phyloP scores from a whole-genome alignment of 495 filamentous ascomycete genomes.

The Aspergillus incahuasiensis region DNA sequence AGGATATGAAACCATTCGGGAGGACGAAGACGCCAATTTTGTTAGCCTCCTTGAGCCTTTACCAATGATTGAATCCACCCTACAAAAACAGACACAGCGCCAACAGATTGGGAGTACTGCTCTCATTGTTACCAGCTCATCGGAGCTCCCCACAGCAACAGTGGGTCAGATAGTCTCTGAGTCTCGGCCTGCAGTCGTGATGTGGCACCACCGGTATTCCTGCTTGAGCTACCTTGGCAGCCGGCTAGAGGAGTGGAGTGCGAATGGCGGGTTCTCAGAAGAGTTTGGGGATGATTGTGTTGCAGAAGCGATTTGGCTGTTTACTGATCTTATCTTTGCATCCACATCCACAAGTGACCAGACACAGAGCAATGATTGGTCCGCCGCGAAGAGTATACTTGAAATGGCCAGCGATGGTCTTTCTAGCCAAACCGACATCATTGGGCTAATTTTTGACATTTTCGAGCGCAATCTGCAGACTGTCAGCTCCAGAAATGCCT shows the following conservation, averaged over 20 bases:
- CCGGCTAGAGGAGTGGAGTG: conserved; percentile 57
- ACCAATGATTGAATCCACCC: conserved; percentile 33
- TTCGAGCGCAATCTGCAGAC: conserved; percentile 72
- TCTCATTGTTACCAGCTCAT: conserved; percentile 37
- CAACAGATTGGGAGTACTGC: conserved; percentile 24
- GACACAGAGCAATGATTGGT: conserved; percentile 23
- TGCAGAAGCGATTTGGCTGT: conserved; percentile 59
- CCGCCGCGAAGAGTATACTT: conserved; percentile 51
- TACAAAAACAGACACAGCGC: conserved; percentile 19
- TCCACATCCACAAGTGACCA: conserved; percentile 29
- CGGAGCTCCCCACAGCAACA: conserved; percentile 54
- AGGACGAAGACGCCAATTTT: conserved; percentile 77
- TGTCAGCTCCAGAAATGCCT: conserved; percentile 48
- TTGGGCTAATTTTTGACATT: conserved; percentile 75
- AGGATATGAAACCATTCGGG: conserved; percentile 68
- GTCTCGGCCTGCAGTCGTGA: conserved; percentile 58
- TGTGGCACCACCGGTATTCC: conserved; percentile 72
- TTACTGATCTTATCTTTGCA: conserved; percentile 52
- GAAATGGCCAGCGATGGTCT: conserved; percentile 71
- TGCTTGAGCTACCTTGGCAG: conserved; percentile 70
- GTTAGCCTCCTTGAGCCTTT: conserved; percentile 39
- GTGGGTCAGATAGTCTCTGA: conserved; percentile 67
- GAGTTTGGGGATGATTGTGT: conserved; percentile 45
- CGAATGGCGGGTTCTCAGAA: conserved; percentile 32
- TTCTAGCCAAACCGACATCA: conserved; percentile 67